Conservation (phyloP, 495 filamentous ascomycete genomes). For the Penicillium canescens region DNA sequence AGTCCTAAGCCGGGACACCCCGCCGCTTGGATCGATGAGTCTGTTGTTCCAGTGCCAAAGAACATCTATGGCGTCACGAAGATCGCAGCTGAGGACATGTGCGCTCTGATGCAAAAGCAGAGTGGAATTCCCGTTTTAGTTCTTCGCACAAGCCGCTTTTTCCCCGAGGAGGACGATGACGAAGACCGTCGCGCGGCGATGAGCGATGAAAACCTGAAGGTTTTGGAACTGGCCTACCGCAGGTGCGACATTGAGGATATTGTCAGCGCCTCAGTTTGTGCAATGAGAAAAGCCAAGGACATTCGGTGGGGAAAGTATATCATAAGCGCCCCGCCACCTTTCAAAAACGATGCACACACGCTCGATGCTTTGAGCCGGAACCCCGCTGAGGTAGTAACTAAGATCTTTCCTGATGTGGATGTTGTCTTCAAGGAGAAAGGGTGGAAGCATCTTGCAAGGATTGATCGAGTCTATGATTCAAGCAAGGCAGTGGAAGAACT, state of each 20-base stretch:
- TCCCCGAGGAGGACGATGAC: conserved; percentile 7
- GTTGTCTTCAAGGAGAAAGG: conserved; percentile 1
- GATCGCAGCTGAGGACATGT: conserved; percentile 7
- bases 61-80: conserved; percentile 9
- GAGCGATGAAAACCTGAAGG: conserved; percentile 7
- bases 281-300: conserved; percentile 1
- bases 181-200: conserved; percentile 7
- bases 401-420: conserved; percentile 4
- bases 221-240: conserved; percentile 4
- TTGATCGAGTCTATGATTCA: conserved; percentile 8
- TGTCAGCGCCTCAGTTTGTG: conserved; percentile 4
- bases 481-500: conserved; percentile 5
- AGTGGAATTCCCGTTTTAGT: conserved; percentile 4
- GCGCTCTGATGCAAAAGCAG: conserved; percentile 3
- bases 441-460: conserved; percentile 5
- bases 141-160: conserved; percentile 8
- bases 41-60: conserved; percentile 4
- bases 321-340: conserved; percentile 6
- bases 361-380: conserved; percentile 2
- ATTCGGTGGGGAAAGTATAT: conserved; percentile 9
- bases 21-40: conserved; percentile 9
- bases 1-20: conserved; percentile 6
- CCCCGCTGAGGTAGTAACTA: neutral
- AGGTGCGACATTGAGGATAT: conserved; percentile 7
- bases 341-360: neutral